Conservation (phyloP, 192 early-diverging fungal species). For the Funneliformis mosseae region DNA sequence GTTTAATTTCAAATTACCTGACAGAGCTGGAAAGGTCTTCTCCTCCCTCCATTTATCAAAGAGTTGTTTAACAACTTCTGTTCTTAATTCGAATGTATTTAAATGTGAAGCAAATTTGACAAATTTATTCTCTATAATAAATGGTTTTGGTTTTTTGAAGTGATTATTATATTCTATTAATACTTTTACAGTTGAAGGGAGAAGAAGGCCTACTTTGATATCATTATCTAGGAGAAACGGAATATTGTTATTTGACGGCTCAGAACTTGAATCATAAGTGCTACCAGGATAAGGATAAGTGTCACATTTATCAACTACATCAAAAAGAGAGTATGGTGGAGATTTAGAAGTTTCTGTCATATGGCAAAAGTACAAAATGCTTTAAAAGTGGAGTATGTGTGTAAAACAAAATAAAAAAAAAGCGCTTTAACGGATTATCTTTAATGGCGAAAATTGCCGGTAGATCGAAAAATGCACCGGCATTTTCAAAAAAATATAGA, state of each 20-base stretch:
- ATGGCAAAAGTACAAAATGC: too few relatives aligned
- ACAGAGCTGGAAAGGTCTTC: constrained; percentile 36
- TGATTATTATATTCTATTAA: constrained; percentile 44
- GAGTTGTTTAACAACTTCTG: constrained; percentile 40
- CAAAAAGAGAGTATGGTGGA: constrained; percentile 30
- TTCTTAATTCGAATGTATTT: constrained; percentile 35
- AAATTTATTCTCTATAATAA: constrained; percentile 41
- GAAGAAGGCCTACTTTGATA: constrained; percentile 46
- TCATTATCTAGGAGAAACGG: constrained; percentile 41
- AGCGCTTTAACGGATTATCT: too few relatives aligned
- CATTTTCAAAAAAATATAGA: too few relatives aligned
- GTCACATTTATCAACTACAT: constrained; percentile 54
- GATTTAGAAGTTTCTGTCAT: not conserved
- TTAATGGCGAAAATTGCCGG: too few relatives aligned
- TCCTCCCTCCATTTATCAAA: constrained; percentile 44
- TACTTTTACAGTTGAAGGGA: constrained; percentile 33
- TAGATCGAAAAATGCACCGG: too few relatives aligned
- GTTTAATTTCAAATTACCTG: constrained; percentile 18
- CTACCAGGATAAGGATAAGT: constrained; percentile 45
- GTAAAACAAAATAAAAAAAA: too few relatives aligned
- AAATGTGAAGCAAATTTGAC: constrained; percentile 46
- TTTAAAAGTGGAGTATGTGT: too few relatives aligned
- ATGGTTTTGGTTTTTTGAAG: constrained; percentile 35
- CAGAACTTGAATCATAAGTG: not conserved
- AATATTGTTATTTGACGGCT: constrained; percentile 6